Base-by-base conservation (phyloP, 495 filamentous ascomycete genomes). In the Talaromyces nanjingensis region DNA sequence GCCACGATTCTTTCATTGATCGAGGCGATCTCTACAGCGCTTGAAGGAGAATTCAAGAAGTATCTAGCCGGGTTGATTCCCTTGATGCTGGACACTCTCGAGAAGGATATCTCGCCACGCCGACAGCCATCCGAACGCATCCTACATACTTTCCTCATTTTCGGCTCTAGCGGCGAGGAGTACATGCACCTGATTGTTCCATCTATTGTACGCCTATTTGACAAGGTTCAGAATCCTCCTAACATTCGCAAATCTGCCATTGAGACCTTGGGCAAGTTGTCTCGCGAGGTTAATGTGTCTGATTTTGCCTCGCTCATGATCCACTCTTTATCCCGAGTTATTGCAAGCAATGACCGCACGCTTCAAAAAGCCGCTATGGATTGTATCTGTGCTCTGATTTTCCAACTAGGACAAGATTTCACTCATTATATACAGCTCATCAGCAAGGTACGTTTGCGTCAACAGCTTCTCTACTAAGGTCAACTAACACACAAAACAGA, bases 131-230 rank as follows among this genome's bases (percentile, higher is more conserved):
- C 90, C 0, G 91, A 96, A 73, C 92, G 88, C 67, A 91, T 98
- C 18, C 81, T 99, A 12, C 96, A 98, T 74, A 91, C 93, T 2
- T 94, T 99, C 70, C 79, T 98, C 45, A 88, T 99, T 0, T 97
- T 99, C 72, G 94, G 96, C n/a, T 87, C 92, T 14, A 97, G 92
- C 69, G 89, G 88, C 16, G 94, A 98, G 72, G 93, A 97, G 72
- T 97, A 98, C 74, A 98, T 99, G 94, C 94, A 98, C 74, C 82
- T 99, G 31, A 98, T 99, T 67, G 92, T 99, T 39, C 94, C 94
- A 7, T 89, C 93, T n/a, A 89, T 99, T 64, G 91, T 99, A 18
- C 84, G 87, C 16, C 85, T 96, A 61, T 97, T 97, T 69, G 91
- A 98, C 68, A 93, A 89, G 64, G 83, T 86, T 20, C 86, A 88